Conservation (phyloP, 2,329 filamentous ascomycete species). For the Neofusicoccum sp. region DNA sequence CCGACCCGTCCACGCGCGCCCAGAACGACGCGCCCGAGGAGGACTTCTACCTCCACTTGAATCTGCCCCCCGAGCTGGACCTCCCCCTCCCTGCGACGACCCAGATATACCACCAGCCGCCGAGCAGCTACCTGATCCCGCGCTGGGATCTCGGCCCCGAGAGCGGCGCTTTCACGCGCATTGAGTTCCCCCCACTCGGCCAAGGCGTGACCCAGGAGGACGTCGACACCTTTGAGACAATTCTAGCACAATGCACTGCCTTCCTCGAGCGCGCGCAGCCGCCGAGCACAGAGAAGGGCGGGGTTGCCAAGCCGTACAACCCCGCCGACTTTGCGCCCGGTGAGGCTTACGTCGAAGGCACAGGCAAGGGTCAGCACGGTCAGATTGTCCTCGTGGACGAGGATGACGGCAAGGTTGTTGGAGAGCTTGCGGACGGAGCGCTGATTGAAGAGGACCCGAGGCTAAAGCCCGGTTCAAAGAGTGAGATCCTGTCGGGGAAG, state of each 20-base stretch:
- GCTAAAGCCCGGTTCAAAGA: constrained; percentile 85
- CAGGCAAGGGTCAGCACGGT: constrained; percentile 49
- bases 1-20: constrained; percentile 56
- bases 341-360: constrained; percentile 63
- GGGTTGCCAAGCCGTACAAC: constrained; percentile 60
- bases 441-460: constrained; percentile 73
- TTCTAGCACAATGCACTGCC: constrained; percentile 94
- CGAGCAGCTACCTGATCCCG: constrained; percentile 88
- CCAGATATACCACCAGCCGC: constrained; percentile 95
- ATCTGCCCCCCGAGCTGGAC: constrained; percentile 91
- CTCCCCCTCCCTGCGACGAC: constrained; percentile 91
- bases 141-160: constrained; percentile 90
- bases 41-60: constrained; percentile 95
- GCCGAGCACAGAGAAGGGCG: constrained; percentile 50
- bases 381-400: constrained; percentile 93
- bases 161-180: constrained; percentile 84
- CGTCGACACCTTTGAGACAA: constrained; percentile 94
- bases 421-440: constrained; percentile 81
- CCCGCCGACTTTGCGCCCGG: constrained; percentile 77
- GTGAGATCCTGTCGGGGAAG: constrained; percentile 49
- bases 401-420: constrained; percentile 92
- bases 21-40: constrained; percentile 58
- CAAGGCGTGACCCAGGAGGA: constrained; percentile 82
- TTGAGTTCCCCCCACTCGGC: constrained; percentile 80
- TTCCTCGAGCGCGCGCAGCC: constrained; percentile 78